A percentile compares a stretch with the other conserved stretches of the same genome.
Conservation (phyloP, 495 filamentous ascomycete species). For the Margaritispora aquatica region DNA sequence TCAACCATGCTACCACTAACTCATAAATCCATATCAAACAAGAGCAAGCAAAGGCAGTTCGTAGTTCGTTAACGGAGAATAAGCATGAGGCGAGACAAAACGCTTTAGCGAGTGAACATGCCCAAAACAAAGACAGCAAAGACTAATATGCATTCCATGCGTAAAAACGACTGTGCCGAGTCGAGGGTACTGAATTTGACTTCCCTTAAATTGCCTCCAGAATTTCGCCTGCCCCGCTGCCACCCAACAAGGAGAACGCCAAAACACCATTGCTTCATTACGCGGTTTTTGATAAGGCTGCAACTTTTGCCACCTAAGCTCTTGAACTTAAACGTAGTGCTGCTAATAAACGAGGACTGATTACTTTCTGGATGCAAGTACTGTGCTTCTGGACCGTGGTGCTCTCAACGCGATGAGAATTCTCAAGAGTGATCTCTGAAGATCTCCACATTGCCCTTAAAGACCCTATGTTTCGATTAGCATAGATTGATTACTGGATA, state of each 20-base stretch:
- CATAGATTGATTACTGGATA: not conserved
- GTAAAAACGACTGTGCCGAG: not conserved
- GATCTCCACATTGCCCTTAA: not conserved
- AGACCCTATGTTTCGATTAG: not conserved
- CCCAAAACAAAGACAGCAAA: not conserved
- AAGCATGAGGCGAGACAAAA: not conserved
- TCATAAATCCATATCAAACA: not conserved
- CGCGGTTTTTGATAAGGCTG: not conserved
- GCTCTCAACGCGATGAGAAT: not conserved
- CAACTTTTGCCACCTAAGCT: not conserved
- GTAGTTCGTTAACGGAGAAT: not conserved
- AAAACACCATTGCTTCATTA: conserved; percentile 2
- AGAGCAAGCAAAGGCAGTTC: not conserved
- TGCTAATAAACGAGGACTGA: not conserved
- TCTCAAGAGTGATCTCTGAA: not conserved
- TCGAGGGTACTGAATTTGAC: conserved; percentile 17
- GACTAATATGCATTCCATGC: not conserved
- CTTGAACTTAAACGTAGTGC: not conserved
- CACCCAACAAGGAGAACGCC: conserved; percentile 3
- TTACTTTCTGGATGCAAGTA: not conserved
- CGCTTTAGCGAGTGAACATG: not conserved
- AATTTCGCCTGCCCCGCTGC: not conserved
- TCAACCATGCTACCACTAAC: too few species aligned
- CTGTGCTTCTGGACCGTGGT: not conserved
- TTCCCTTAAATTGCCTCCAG: conserved; percentile 3